Evolutionary conservation across 2,329 filamentous ascomycete genomes (phyloP), one percentile per base, ranked within the genome.

Genomic region (Hypoxylon sp.): DNA sequence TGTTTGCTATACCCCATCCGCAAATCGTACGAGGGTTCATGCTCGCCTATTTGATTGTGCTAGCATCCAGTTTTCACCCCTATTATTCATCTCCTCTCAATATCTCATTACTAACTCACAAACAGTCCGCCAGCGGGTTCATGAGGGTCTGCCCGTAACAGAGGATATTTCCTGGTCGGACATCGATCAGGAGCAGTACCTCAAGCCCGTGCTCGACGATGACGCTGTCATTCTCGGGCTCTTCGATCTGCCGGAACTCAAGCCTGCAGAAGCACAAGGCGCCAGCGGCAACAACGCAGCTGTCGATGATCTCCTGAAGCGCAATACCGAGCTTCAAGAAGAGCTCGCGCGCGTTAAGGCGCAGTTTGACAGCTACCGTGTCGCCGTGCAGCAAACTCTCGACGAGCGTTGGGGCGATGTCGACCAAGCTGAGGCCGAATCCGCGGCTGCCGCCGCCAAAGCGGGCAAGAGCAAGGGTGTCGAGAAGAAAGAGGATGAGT

Each of bases 191-290:
- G 95, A 98, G 70, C 85, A 87, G 70, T 97, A 90, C 76, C 84
- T 99, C 64, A 91, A 92, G 76, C 96, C 96, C 0, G 90, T 94
- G 3, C 81, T 99, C 6, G 91, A 96, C 64, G 93, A 98, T 72
- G 96, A 99, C 78, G 92, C 94, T 3, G 83, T 98, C 58, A 88
- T 99, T 32, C 94, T 97, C 77, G 92, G 88, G 61, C 84, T 99
- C 19, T 95, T 97, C 70, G 96, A 98, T 68, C 83, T 97, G 17
- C 84, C 86, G 9, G 81, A 83, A 38, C 79, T 83, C 28, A 79
- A 80, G 11, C 73, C 80, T 14, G 78, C 74, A 2, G 71, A 57
- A 0, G 55, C 63, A 71, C 38, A 53, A 28, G 55, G 71, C 70
- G 41, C 73, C 63, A 19, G 67, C 63, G 58, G 67, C 67, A 69